Evolutionary conservation across 306 rosid species (phyloP).

Genomic region (Cajanus cajan): DNA sequence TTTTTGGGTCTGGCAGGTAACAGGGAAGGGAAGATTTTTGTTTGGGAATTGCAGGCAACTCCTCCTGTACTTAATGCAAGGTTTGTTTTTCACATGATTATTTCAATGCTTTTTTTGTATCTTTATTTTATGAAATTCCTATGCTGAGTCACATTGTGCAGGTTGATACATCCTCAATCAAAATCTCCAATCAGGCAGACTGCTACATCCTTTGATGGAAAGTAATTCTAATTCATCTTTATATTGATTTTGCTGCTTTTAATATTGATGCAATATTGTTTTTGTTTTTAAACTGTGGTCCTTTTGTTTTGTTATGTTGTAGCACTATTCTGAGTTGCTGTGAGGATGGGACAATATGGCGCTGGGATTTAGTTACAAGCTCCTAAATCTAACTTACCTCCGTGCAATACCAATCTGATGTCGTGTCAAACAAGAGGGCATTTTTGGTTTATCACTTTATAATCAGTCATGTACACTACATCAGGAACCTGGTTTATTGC

Average conservation of each 20-base stretch:
- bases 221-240: conserved; percentile 44
- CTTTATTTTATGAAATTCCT: not conserved
- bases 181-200: conserved; percentile 90
- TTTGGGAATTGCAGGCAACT: conserved; percentile 95
- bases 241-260: not conserved
- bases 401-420: not conserved
- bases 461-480: conserved; percentile 1
- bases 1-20: conserved; percentile 55
- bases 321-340: conserved; percentile 89
- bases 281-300: not conserved
- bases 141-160: conserved; percentile 29
- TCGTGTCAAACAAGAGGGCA: not conserved
- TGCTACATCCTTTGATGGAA: conserved; percentile 89
- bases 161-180: conserved; percentile 84
- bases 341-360: conserved; percentile 98
- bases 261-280: not conserved
- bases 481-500: not conserved
- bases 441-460: conserved; percentile 14
- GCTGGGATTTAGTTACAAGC: conserved; percentile 72
- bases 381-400: conserved; percentile 22
- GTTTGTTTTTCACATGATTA: conserved; percentile 23
- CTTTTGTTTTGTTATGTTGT: conserved; percentile 31
- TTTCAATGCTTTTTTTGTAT: not conserved
- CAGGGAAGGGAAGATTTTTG: conserved; percentile 82
- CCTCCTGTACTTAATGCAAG: conserved; percentile 81